Base-by-base conservation (phyloP, 75 land plant species). In the Pinus taeda region DNA sequence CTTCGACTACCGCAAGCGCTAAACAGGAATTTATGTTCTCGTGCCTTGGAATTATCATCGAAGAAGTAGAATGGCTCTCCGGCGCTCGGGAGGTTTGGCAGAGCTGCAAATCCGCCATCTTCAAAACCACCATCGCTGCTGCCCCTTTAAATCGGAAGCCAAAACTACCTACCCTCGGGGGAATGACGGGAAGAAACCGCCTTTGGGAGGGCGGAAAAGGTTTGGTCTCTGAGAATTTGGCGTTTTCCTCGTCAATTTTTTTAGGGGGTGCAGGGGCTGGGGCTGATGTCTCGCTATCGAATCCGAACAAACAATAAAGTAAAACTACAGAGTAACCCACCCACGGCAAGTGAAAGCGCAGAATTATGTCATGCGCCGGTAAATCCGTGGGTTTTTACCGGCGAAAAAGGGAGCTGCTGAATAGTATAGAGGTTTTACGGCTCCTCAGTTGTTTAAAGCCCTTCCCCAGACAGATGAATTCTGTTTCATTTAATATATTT, bases 101-200 rank as follows among this genome's bases (percentile, higher is more conserved):
- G 17, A 33, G 39, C 69, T 65, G 69, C 39, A 13, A 65, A 65
- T 65, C 69, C 42, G 69, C 69, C 69, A 65, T 65, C 17, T 4
- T 13, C 36, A 12, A 63, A 9, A 29, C 66, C 36, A 63, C 36
- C 55, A 49, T 49, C 55, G 55, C 55, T 49, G 15, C 15, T 63
- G 1, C 17, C 66, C 15, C 30, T 33, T 63, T 15, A 13, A 13
- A 5, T 15, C 66, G 30, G 3, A 63, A 63, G 20, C 20, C 39
- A 18, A 30, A 65, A 33, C 42, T 0, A 18, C 17, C 6, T 13
- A 30, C 20, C 11, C 55, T 49, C 12, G 9, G 55, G 55, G 11
- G 55, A 49, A 9, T 49, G 55, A 49, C 2, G 55, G 36, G 24
- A 30, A 4, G 26, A 61, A 22, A 61, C 13, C 64, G 13, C 29